Evolutionary conservation across 169 alveolate species (phyloP).

Genomic region (Cryptosporidium ubiquitum): DNA sequence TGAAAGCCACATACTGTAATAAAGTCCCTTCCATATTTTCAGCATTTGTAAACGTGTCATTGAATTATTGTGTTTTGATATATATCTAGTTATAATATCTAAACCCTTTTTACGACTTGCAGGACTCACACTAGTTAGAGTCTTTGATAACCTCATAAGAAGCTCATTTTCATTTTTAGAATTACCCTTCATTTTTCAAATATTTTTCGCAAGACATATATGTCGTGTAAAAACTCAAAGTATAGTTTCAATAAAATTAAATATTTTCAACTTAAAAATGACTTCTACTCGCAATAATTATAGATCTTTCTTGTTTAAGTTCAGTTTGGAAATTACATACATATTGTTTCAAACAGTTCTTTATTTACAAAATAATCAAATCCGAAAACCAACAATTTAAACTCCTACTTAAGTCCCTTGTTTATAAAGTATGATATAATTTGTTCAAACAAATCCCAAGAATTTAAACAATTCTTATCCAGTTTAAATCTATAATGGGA

Average conservation of each 20-base stretch:
- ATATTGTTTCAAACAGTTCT: background rate
- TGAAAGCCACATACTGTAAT: conserved; percentile 66
- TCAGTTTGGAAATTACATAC: background rate
- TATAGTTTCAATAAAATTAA: background rate
- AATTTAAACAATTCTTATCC: background rate
- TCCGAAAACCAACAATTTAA: background rate
- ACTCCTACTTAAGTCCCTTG: background rate
- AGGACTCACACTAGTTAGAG: conserved; percentile 48
- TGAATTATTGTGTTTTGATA: conserved; percentile 25
- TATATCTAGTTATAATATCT: conserved; percentile 34
- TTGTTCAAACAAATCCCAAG: background rate
- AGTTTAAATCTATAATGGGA: background rate
- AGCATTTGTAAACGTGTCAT: conserved; percentile 35
- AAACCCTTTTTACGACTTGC: conserved; percentile 44
- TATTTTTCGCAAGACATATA: background rate
- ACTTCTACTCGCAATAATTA: background rate
- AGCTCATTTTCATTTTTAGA: conserved; percentile 25
- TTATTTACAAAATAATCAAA: background rate
- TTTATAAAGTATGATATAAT: no score
- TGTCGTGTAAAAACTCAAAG: background rate
- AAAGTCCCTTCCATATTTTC: conserved; percentile 64
- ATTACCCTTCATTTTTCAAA: background rate
- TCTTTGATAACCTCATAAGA: conserved; percentile 24
- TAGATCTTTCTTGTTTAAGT: background rate
- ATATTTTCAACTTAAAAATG: background rate